Evolutionary conservation across 192 early-diverging fungal species (phyloP).

Genomic region (Dissophora globulifera): DNA sequence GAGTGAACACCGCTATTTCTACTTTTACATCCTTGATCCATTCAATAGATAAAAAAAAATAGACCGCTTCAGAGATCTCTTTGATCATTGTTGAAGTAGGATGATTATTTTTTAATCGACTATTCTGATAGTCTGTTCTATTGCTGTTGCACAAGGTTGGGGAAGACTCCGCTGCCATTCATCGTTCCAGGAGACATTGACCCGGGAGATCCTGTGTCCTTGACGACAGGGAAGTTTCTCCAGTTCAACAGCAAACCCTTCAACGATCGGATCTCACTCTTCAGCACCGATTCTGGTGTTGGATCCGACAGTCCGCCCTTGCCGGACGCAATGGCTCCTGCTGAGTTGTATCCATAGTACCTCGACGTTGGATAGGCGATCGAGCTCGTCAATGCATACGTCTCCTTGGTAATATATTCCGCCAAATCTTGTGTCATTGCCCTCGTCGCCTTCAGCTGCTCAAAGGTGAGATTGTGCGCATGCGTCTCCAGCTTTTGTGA

Average conservation of each 20-base stretch:
- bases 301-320: slow-evolving; percentile 33
- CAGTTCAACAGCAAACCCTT: slow-evolving; percentile 61
- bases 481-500: slow-evolving; percentile 33
- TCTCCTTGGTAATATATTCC: slow-evolving; percentile 53
- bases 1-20: too few relatives aligned
- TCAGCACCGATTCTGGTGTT: slow-evolving; percentile 49
- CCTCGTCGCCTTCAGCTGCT: slow-evolving; percentile 42
- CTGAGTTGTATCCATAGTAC: slow-evolving; percentile 48
- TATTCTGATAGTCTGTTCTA: too few relatives aligned
- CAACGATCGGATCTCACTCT: slow-evolving; percentile 60
- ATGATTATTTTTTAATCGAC: too few relatives aligned
- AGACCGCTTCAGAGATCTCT: too few relatives aligned
- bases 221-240: slow-evolving; percentile 57
- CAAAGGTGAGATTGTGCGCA: slow-evolving; percentile 39
- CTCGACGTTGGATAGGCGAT: slow-evolving; percentile 47
- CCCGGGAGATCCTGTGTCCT: slow-evolving; percentile 3
- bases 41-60: too few relatives aligned
- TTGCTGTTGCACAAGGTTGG: slow-evolving; percentile 37
- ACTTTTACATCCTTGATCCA: too few relatives aligned
- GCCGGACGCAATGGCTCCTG: slow-evolving; percentile 27
- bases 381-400: slow-evolving; percentile 36
- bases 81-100: too few relatives aligned
- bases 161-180: slow-evolving; percentile 1
- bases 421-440: slow-evolving; percentile 45
- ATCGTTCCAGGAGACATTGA: not conserved